Evolutionary conservation across 805 yeast species (phyloP).

Genomic region (Scheffersomyces coipomensis): DNA sequence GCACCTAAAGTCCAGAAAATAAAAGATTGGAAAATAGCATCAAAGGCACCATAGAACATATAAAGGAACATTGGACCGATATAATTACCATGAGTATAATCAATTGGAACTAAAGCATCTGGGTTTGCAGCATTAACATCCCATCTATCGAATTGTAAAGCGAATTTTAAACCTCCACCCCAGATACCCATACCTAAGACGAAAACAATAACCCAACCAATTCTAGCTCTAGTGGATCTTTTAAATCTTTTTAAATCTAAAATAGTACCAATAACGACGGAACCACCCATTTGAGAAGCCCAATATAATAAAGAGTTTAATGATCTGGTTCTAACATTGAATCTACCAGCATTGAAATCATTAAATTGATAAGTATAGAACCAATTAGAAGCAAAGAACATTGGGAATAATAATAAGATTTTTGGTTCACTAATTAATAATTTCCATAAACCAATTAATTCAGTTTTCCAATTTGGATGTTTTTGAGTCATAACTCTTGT

Average conservation of each 20-base stretch:
- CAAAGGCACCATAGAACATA: constrained; percentile 60
- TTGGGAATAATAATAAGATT: constrained; percentile 51
- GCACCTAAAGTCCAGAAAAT: constrained; percentile 61
- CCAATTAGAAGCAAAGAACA: constrained; percentile 65
- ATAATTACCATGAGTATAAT: constrained; percentile 46
- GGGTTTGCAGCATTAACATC: constrained; percentile 16
- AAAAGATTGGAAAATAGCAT: constrained; percentile 59
- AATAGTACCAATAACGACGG: constrained; percentile 45
- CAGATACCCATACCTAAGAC: constrained; percentile 47
- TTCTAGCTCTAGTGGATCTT: constrained; percentile 46
- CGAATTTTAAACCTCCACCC: constrained; percentile 59
- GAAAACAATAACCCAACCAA: constrained; percentile 42
- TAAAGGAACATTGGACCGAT: constrained; percentile 62
- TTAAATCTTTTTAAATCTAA: constrained; percentile 43
- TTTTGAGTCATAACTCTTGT: constrained; percentile 44
- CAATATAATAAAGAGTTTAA: constrained; percentile 61
- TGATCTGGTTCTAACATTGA: constrained; percentile 59
- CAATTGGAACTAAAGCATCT: constrained; percentile 27
- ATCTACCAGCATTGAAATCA: constrained; percentile 53
- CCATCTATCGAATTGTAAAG: constrained; percentile 39
- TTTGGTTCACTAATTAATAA: constrained; percentile 41
- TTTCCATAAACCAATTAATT: constrained; percentile 38
- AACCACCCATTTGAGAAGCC: constrained; percentile 60
- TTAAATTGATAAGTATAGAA: constrained; percentile 66
- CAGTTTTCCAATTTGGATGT: constrained; percentile 46